A percentile compares a stretch with the other conserved stretches of the same genome.
phyloP scores from a whole-genome alignment of 163 green algal species.

The Trebouxia gelatinosa region DNA sequence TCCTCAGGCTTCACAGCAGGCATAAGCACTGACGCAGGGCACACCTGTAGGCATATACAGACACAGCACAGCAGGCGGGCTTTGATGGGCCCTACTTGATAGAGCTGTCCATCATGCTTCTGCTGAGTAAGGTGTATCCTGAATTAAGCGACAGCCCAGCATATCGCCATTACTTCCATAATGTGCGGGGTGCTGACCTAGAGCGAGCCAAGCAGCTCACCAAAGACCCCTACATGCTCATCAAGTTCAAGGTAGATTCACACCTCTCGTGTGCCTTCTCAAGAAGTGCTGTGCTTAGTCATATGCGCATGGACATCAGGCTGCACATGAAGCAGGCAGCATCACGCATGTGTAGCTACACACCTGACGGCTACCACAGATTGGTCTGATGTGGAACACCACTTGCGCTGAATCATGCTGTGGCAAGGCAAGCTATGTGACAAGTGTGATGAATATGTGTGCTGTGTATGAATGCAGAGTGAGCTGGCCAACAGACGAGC shows the following conservation, averaged over 20 bases:
- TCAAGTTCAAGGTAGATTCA: conserved; percentile 45
- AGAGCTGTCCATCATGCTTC: conserved; percentile 40
- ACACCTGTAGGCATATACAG: conserved; percentile 27
- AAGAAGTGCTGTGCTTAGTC: no score
- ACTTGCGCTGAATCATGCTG: no score
- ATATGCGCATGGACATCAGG: no score
- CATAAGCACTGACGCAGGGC: no score
- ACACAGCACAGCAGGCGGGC: conserved; percentile 33
- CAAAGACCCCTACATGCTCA: conserved; percentile 43
- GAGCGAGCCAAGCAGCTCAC: conserved; percentile 37
- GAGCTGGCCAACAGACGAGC: conserved; percentile 38
- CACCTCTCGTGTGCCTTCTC: no score
- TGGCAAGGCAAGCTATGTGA: no score
- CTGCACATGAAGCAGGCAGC: no score
- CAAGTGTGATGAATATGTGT: not conserved
- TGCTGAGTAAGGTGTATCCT: conserved; percentile 35
- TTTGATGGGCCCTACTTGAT: conserved; percentile 42
- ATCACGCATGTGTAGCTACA: no score
- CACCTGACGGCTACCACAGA: no score
- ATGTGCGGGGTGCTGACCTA: conserved; percentile 37
- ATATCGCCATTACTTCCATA: conserved; percentile 36
- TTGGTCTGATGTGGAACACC: no score
- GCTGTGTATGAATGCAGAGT: conserved; percentile 4
- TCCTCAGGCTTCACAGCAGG: no score
- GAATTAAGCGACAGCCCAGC: conserved; percentile 6